These are phyloP conservation scores for Citrus medica DNA, from an alignment of 345 rosid species.

Conservation along the genomic window DNA sequence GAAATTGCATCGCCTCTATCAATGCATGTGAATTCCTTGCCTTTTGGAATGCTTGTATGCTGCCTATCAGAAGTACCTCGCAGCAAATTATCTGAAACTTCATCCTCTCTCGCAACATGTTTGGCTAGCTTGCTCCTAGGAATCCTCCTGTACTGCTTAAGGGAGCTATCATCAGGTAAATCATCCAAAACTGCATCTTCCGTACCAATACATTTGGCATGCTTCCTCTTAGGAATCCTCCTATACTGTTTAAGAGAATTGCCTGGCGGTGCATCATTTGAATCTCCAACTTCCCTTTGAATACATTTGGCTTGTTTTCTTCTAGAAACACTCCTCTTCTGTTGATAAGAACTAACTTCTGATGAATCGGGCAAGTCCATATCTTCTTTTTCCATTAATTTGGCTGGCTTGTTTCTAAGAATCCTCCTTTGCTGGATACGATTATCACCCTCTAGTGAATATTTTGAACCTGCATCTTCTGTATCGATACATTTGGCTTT, in stretches of 20 bases:
- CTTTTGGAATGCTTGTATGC: conserved; percentile 24
- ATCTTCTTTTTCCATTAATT: conserved; percentile 37
- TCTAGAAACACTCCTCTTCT: conserved; percentile 14
- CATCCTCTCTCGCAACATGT: conserved; percentile 38
- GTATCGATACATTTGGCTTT: conserved; percentile 31
- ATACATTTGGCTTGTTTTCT: conserved; percentile 25
- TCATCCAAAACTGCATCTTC: conserved; percentile 52
- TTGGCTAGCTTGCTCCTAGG: conserved; percentile 24
- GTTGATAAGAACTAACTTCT: conserved; percentile 36
- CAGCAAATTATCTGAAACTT: conserved; percentile 46
- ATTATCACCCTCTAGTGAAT: conserved; percentile 42
- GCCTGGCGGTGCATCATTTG: conserved; percentile 32
- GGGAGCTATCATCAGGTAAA: conserved; percentile 36
- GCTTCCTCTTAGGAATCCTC: conserved; percentile 29
- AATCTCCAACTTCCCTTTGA: conserved; percentile 26
- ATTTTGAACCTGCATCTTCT: conserved; percentile 55
- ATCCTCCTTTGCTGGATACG: conserved; percentile 36
- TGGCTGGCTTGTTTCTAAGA: conserved; percentile 37
- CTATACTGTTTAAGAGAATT: conserved; percentile 21
- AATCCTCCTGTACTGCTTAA: conserved; percentile 23
- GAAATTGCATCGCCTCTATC: conserved; percentile 32
- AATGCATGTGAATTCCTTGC: conserved; percentile 25
- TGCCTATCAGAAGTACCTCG: conserved; percentile 27
- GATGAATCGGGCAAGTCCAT: conserved; percentile 37
- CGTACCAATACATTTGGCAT: conserved; percentile 30